Conservation (phyloP, 441 rosid species). For the Brassica hybrid region DNA sequence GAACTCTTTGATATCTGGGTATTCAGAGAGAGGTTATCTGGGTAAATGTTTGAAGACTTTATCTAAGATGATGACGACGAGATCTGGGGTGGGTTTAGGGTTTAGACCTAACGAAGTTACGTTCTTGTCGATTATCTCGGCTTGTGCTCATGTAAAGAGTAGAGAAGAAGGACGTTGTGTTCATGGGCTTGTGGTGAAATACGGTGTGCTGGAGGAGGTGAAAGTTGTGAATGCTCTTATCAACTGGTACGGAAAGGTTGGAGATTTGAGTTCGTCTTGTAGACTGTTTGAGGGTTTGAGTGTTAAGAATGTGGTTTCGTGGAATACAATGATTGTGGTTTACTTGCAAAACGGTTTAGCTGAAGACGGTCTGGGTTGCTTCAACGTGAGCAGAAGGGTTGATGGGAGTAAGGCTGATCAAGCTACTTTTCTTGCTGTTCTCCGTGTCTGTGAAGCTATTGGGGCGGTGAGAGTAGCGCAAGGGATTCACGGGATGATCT, state of each 20-base stretch:
- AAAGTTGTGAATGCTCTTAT: constrained; percentile 59
- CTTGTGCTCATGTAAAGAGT: constrained; percentile 49
- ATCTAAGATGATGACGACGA: constrained; percentile 61
- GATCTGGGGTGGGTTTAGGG: constrained; percentile 41
- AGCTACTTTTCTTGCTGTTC: constrained; percentile 48
- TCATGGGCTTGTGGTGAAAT: constrained; percentile 62
- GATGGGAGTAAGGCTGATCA: constrained; percentile 51
- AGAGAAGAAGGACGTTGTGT: constrained; percentile 53
- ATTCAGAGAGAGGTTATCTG: constrained; percentile 47
- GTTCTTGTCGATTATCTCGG: constrained; percentile 56
- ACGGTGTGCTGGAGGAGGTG: constrained; percentile 54
- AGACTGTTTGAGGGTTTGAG: constrained; percentile 46
- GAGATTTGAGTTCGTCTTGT: constrained; percentile 42
- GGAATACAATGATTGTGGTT: constrained; percentile 58
- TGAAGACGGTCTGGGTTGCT: constrained; percentile 44
- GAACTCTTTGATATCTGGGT: constrained; percentile 65
- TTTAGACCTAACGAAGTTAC: constrained; percentile 60
- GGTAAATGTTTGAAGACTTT: constrained; percentile 47
- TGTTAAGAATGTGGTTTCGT: constrained; percentile 51
- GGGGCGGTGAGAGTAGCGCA: constrained; percentile 49
- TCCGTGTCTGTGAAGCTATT: constrained; percentile 51
- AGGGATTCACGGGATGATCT: constrained; percentile 48
- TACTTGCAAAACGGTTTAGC: constrained; percentile 43
- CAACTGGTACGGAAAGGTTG: constrained; percentile 54
- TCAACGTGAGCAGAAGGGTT: constrained; percentile 47